These are phyloP conservation scores for Daldinia concentrica DNA, from an alignment of 495 filamentous ascomycete species.

Conservation along the genomic window DNA sequence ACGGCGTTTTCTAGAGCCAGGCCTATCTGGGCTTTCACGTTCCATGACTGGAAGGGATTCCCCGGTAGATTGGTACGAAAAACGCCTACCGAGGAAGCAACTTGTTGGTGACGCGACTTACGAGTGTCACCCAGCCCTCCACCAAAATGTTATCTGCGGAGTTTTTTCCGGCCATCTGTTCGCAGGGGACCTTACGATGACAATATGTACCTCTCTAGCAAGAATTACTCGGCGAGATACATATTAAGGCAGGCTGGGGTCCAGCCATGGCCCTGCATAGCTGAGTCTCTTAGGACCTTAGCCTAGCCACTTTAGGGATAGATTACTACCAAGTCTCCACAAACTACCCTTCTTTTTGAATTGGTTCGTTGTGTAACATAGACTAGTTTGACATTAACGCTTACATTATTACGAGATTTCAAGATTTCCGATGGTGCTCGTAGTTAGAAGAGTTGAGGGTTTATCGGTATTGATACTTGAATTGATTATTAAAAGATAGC, in stretches of 20 bases:
- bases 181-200: background rate
- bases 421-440: background rate
- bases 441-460: background rate
- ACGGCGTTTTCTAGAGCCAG: conserved; percentile 10
- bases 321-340: background rate
- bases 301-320: conserved; percentile 10
- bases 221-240: conserved; percentile 12
- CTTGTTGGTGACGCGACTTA: conserved; percentile 7
- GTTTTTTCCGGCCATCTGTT: conserved; percentile 29
- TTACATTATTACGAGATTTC: background rate
- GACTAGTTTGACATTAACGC: background rate
- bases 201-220: conserved; percentile 10
- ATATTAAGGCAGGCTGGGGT: background rate
- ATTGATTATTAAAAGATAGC: background rate
- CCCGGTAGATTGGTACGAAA: background rate
- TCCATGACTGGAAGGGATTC: conserved; percentile 20
- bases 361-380: conserved; percentile 1
- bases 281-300: background rate
- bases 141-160: conserved; percentile 19
- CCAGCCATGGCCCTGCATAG: background rate
- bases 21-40: background rate
- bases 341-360: background rate
- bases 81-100: background rate
- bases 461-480: background rate
- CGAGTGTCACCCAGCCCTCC: conserved; percentile 1